phyloP scores from a whole-genome alignment of 192 early-diverging fungal genomes.

The Entomortierella beljakovae region DNA sequence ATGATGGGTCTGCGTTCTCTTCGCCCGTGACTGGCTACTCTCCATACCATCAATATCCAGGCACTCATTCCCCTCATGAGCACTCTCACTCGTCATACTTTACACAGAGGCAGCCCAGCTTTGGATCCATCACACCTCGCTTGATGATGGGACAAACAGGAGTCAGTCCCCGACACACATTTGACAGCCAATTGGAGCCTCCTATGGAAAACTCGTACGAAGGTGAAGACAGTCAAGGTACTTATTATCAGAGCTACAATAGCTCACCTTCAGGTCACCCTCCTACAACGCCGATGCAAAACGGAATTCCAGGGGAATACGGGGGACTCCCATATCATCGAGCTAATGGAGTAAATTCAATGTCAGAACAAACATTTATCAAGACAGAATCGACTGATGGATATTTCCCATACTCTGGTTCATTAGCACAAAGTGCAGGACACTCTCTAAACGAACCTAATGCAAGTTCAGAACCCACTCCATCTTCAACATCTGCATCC shows the following conservation, averaged over 20 bases:
- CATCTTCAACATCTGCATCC: conserved; percentile 16
- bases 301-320: neutral
- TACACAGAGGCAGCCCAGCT: conserved; percentile 20
- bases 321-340: neutral
- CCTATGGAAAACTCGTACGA: conserved; percentile 29
- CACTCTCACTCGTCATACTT: conserved; percentile 34
- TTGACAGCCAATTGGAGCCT: conserved; percentile 39
- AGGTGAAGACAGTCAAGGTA: neutral
- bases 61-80: conserved; percentile 27
- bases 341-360: neutral
- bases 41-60: conserved; percentile 9
- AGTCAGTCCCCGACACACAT: conserved; percentile 28
- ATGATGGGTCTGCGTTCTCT: conserved; percentile 47
- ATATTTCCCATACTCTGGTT: conserved; percentile 12
- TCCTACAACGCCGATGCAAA: neutral
- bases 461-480: conserved; percentile 5
- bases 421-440: conserved; percentile 3
- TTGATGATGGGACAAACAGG: conserved; percentile 31
- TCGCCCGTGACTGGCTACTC: conserved; percentile 28
- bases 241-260: conserved; percentile 10
- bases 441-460: conserved; percentile 8
- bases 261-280: conserved; percentile 4
- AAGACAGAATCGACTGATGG: conserved; percentile 11
- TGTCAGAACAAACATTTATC: conserved; percentile 4
- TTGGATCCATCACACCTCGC: conserved; percentile 37